These are phyloP conservation scores for Pleurotus sapidus DNA, from an alignment of 768 basidiomycete genomes.

Conservation along the genomic window DNA sequence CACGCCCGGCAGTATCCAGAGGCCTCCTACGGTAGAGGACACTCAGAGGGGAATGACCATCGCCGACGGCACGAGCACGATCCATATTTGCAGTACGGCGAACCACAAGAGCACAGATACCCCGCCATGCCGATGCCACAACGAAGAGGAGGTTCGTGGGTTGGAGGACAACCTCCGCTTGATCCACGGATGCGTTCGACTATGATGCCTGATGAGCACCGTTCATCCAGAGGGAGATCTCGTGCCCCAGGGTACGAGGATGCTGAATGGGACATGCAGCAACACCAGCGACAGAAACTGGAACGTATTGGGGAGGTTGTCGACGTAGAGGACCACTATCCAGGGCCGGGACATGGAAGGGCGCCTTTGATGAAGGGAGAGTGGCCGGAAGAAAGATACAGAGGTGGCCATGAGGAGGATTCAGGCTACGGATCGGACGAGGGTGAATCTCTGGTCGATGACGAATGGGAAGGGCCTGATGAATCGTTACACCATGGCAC, in stretches of 20 bases:
- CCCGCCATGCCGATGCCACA: background rate
- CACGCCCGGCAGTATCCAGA: background rate
- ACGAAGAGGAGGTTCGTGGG: background rate
- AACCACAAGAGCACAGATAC: background rate
- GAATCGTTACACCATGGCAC: background rate
- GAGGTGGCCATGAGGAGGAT: background rate
- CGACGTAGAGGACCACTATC: too few species aligned
- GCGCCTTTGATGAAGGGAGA: background rate
- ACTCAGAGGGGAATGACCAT: background rate
- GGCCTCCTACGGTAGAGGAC: background rate
- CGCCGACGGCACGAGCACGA: background rate
- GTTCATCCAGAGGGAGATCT: background rate
- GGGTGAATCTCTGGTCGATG: constrained; percentile 1
- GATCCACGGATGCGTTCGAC: background rate
- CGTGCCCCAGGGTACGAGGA: background rate
- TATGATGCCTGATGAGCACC: background rate
- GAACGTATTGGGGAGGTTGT: background rate
- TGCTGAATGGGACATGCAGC: background rate
- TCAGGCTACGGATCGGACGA: constrained; percentile 6
- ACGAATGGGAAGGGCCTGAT: background rate
- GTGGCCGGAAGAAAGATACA: background rate
- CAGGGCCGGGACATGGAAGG: too few species aligned
- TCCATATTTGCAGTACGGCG: background rate
- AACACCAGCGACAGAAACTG: background rate
- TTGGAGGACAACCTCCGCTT: background rate